These are phyloP conservation scores for Fusarium aywerte DNA, from an alignment of 2,329 filamentous ascomycete genomes.

Conservation along the genomic window DNA sequence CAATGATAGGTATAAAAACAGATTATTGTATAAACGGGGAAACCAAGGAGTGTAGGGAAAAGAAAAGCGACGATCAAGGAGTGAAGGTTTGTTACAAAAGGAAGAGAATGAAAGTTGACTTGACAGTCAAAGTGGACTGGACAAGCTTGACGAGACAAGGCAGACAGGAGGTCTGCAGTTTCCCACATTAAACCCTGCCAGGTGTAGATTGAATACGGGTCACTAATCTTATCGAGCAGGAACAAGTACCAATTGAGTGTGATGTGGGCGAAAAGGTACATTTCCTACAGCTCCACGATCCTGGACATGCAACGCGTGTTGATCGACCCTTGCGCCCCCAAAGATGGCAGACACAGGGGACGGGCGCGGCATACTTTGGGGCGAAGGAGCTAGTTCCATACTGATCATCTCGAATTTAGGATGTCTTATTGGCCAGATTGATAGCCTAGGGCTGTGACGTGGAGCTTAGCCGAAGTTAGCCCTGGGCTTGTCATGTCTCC, in stretches of 20 bases:
- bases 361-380: constrained; percentile 1
- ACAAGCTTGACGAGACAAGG: constrained; percentile 6
- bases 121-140: constrained; percentile 21
- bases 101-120: constrained; percentile 9
- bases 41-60: not conserved
- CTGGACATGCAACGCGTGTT: constrained; percentile 3
- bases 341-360: constrained; percentile 1
- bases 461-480: constrained; percentile 20
- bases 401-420: constrained; percentile 18
- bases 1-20: not conserved
- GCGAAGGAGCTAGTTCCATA: constrained; percentile 10
- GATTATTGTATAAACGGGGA: constrained; percentile 1
- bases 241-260: not conserved
- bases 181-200: constrained; percentile 3
- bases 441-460: constrained; percentile 22
- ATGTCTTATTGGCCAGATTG: not conserved
- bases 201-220: constrained; percentile 17
- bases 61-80: constrained; percentile 1
- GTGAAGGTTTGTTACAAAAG: not conserved
- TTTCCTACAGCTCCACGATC: not conserved
- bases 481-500: not conserved
- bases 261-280: not conserved
- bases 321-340: constrained; percentile 21
- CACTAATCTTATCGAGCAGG: constrained; percentile 22
- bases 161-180: constrained; percentile 19